These are phyloP conservation scores for Mortierella alpina DNA, from an alignment of 192 early-diverging fungal species.

Conservation along the genomic window DNA sequence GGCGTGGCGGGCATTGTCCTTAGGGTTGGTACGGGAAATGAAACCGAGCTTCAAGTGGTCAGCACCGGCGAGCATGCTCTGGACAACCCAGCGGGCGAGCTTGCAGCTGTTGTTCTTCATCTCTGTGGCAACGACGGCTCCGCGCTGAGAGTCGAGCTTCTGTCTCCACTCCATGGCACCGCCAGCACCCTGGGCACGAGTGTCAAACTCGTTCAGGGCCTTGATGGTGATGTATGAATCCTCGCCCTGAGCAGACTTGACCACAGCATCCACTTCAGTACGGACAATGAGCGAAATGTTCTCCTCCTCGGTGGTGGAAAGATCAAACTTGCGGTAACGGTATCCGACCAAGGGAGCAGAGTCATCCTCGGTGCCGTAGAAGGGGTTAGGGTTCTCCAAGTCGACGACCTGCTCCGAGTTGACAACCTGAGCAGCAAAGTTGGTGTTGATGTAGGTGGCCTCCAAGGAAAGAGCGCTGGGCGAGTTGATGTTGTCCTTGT, in stretches of 20 bases:
- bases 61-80: constrained; percentile 88
- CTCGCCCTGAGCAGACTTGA: constrained; percentile 63
- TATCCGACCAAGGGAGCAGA: constrained; percentile 74
- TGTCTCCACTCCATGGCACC: constrained; percentile 94
- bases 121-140: constrained; percentile 95
- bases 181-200: constrained; percentile 83
- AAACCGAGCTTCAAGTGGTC: constrained; percentile 93
- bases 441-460: constrained; percentile 87
- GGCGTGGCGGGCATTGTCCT: constrained; percentile 83
- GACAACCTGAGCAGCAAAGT: constrained; percentile 86
- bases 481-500: constrained; percentile 92
- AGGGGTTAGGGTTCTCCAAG: constrained; percentile 82
- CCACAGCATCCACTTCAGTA: constrained; percentile 87
- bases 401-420: constrained; percentile 56
- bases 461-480: constrained; percentile 86
- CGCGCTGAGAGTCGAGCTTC: constrained; percentile 94
- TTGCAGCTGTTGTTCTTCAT: constrained; percentile 98
- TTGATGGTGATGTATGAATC: constrained; percentile 73
- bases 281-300: constrained; percentile 83
- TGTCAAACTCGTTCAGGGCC: constrained; percentile 95
- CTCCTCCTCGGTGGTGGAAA: constrained; percentile 71
- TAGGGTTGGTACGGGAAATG: constrained; percentile 80
- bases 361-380: constrained; percentile 66
- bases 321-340: constrained; percentile 90
- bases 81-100: constrained; percentile 95